Conservation (phyloP, 768 basidiomycete species). For the Calocera viscosa region DNA sequence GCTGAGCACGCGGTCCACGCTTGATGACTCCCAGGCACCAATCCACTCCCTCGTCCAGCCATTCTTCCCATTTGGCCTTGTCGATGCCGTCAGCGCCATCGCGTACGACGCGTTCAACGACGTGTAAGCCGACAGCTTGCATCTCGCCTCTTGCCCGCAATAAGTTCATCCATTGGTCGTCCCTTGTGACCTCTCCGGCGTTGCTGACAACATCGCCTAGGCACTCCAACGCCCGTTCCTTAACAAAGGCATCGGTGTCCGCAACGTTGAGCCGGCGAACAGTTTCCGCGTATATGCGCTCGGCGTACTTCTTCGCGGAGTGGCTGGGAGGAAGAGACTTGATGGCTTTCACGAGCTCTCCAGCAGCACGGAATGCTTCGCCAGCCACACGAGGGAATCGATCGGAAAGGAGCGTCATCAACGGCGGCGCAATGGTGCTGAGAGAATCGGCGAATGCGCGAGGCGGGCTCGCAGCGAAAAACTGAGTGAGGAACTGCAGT, state of each 20-base stretch:
- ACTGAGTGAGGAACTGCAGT: conserved; percentile 71
- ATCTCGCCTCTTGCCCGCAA: not conserved
- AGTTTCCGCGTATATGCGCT: conserved; percentile 63
- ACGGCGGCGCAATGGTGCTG: conserved; percentile 54
- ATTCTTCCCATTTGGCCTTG: conserved; percentile 24
- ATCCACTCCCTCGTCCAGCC: conserved; percentile 69
- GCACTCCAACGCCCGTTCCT: conserved; percentile 65
- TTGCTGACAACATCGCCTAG: conserved; percentile 57
- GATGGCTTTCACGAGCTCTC: conserved; percentile 61
- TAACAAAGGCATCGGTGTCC: conserved; percentile 86
- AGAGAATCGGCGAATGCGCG: conserved; percentile 48
- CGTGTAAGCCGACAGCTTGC: not conserved
- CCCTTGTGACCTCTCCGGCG: conserved; percentile 46
- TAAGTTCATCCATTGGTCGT: conserved; percentile 31
- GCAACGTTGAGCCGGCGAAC: conserved; percentile 55
- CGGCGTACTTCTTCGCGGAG: conserved; percentile 46
- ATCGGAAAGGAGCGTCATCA: conserved; percentile 64
- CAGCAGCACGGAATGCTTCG: conserved; percentile 79
- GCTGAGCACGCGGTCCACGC: conserved; percentile 67
- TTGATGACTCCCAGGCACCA: conserved; percentile 63
- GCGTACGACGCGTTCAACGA: not conserved
- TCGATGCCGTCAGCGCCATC: conserved; percentile 18
- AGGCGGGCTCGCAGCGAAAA: conserved; percentile 62
- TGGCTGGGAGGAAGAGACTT: conserved; percentile 45
- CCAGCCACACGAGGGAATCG: conserved; percentile 80